Conservation (phyloP, 2,329 filamentous ascomycete species). For the Hymenotorrendiella dingleyae region DNA sequence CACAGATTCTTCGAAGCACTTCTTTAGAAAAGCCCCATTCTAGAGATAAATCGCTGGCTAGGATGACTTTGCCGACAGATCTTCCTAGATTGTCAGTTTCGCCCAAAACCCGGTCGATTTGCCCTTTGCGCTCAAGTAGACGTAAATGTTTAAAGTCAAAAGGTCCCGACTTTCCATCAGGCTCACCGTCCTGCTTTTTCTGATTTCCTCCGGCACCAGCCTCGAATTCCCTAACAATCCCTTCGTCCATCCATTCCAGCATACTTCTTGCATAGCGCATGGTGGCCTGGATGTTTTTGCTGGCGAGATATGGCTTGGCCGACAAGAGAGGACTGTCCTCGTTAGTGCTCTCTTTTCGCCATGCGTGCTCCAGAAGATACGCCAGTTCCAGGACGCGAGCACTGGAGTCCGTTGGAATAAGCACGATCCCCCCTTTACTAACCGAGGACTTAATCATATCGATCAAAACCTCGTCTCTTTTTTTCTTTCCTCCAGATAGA, state of each 20-base stretch:
- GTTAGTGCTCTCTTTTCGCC: conserved; percentile 60
- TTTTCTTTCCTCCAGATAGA: conserved; percentile 66
- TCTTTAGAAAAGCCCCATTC: conserved; percentile 95
- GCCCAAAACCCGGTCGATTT: conserved; percentile 65
- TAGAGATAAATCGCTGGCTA: conserved; percentile 83
- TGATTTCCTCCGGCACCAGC: conserved; percentile 44
- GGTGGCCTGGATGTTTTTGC: conserved; percentile 78
- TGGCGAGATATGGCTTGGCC: conserved; percentile 72
- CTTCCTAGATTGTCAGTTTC: conserved; percentile 35
- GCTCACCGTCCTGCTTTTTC: conserved; percentile 41
- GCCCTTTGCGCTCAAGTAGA: conserved; percentile 73
- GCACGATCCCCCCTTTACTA: conserved; percentile 76
- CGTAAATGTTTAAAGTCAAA: conserved; percentile 88
- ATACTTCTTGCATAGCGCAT: conserved; percentile 90
- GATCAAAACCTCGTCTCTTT: conserved; percentile 79
- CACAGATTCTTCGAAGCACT: conserved; percentile 66
- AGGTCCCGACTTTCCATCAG: conserved; percentile 54
- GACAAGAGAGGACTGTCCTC: conserved; percentile 46
- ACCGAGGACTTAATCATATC: conserved; percentile 77
- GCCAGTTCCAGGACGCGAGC: conserved; percentile 89
- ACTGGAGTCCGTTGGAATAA: conserved; percentile 92
- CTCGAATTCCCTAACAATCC: conserved; percentile 88
- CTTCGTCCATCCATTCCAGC: conserved; percentile 99
- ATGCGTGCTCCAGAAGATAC: conserved; percentile 88
- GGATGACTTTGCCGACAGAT: conserved; percentile 63